phyloP scores from a whole-genome alignment of 2,329 filamentous ascomycete species.

The Elsinoe necatrix region DNA sequence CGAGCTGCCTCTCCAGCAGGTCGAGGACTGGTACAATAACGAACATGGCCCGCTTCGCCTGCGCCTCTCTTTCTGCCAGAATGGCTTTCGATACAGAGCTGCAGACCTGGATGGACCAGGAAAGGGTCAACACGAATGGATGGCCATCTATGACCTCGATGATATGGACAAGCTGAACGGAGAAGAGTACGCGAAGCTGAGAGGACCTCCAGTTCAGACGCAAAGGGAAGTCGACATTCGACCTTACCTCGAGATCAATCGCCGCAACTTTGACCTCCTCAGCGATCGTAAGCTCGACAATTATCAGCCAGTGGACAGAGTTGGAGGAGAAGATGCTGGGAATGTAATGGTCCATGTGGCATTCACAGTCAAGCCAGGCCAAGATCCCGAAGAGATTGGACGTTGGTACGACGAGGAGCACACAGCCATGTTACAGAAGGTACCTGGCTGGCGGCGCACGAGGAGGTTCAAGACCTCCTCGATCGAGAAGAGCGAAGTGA shows the following conservation, averaged over 20 bases:
- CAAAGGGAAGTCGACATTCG: constrained; percentile 42
- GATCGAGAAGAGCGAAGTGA: constrained; percentile 45
- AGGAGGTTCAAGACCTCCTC: constrained; percentile 60
- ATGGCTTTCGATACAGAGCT: constrained; percentile 71
- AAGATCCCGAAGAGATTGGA: constrained; percentile 46
- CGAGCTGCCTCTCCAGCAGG: constrained; percentile 57
- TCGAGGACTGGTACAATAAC: constrained; percentile 92
- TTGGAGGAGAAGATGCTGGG: constrained; percentile 50
- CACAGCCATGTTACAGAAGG: constrained; percentile 58
- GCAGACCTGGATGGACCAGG: constrained; percentile 43
- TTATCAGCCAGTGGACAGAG: constrained; percentile 53
- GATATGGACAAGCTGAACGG: constrained; percentile 64
- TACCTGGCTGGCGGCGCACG: constrained; percentile 71
- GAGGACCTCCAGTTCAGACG: constrained; percentile 49
- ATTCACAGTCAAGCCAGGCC: constrained; percentile 49
- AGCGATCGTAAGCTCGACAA: constrained; percentile 43
- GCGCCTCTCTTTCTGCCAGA: constrained; percentile 63
- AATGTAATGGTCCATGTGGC: constrained; percentile 56
- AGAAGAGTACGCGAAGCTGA: constrained; percentile 59
- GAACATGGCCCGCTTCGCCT: constrained; percentile 79
- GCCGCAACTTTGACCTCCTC: constrained; percentile 62
- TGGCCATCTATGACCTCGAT: constrained; percentile 74
- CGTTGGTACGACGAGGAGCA: constrained; percentile 73
- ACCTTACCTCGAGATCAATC: constrained; percentile 55
- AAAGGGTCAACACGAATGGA: constrained; percentile 55